These are phyloP conservation scores for Phaeoacremonium minimum DNA, from an alignment of 2,329 filamentous ascomycete species.

Conservation along the genomic window DNA sequence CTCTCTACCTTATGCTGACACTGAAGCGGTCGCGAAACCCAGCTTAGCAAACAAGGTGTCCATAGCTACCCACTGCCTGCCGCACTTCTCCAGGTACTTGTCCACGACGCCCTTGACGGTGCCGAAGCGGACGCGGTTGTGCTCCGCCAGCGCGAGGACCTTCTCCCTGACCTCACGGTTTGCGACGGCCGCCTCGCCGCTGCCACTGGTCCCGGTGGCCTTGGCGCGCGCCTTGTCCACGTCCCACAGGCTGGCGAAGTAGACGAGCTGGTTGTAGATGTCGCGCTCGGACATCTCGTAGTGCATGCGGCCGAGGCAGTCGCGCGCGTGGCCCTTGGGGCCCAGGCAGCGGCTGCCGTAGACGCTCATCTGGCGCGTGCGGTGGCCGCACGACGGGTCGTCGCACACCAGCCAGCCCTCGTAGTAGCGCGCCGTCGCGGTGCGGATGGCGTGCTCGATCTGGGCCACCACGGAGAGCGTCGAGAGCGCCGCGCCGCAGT, in stretches of 20 bases:
- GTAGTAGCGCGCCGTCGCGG: conserved; percentile 80
- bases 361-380: conserved; percentile 88
- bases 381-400: conserved; percentile 79
- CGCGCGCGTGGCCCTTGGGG: conserved; percentile 76
- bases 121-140: conserved; percentile 76
- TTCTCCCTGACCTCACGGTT: conserved; percentile 56
- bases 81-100: conserved; percentile 82
- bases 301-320: conserved; percentile 81
- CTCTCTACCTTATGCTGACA: no score
- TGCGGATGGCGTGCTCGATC: conserved; percentile 77
- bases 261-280: conserved; percentile 92
- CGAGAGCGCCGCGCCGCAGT: conserved; percentile 61
- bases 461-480: conserved; percentile 79
- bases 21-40: conserved; percentile 37
- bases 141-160: conserved; percentile 68
- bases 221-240: conserved; percentile 70
- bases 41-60: conserved; percentile 74
- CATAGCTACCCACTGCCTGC: conserved; percentile 91
- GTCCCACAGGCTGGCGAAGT: conserved; percentile 81
- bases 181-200: conserved; percentile 16
- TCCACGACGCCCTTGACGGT: conserved; percentile 76
- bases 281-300: conserved; percentile 87
- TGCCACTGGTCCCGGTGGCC: conserved; percentile 40
- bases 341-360: conserved; percentile 89
- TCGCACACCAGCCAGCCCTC: conserved; percentile 89